phyloP scores from a whole-genome alignment of 225 moss, liverwort and hornwort genomes.

The Physcomitrellopsis africana region DNA sequence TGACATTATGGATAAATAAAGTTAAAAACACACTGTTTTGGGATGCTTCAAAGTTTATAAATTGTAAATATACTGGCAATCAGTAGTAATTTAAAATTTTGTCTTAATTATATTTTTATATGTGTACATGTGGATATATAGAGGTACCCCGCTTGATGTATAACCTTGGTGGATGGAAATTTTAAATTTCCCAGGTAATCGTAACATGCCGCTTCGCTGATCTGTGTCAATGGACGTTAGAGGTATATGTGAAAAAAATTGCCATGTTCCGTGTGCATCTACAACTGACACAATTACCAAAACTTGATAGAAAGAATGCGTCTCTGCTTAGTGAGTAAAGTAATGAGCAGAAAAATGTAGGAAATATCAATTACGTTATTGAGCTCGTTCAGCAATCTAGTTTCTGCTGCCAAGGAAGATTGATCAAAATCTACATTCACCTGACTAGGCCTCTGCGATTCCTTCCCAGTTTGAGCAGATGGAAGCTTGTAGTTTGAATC shows the following conservation, averaged over 20 bases:
- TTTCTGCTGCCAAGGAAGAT: constrained; percentile 32
- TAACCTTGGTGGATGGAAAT: no score
- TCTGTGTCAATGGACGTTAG: constrained; percentile 18
- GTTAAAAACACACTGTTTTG: no score
- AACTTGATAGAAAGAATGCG: neutral
- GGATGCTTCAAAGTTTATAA: no score
- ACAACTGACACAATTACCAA: neutral
- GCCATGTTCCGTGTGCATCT: neutral
- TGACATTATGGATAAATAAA: no score
- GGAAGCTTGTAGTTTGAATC: constrained; percentile 15
- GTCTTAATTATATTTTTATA: no score
- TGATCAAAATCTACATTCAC: constrained; percentile 17
- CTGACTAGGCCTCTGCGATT: neutral
- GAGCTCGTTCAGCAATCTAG: constrained; percentile 29
- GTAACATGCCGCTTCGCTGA: neutral
- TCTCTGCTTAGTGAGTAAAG: neutral
- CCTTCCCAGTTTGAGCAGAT: constrained; percentile 14
- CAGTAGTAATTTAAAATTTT: no score
- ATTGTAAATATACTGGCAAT: no score
- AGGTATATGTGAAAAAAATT: neutral
- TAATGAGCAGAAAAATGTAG: neutral
- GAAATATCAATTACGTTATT: constrained; percentile 19
- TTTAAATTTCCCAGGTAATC: no score
- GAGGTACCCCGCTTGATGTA: no score
- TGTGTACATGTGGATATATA: no score